phyloP scores from a whole-genome alignment of 2,329 filamentous ascomycete species.

The Ustulina deusta region DNA sequence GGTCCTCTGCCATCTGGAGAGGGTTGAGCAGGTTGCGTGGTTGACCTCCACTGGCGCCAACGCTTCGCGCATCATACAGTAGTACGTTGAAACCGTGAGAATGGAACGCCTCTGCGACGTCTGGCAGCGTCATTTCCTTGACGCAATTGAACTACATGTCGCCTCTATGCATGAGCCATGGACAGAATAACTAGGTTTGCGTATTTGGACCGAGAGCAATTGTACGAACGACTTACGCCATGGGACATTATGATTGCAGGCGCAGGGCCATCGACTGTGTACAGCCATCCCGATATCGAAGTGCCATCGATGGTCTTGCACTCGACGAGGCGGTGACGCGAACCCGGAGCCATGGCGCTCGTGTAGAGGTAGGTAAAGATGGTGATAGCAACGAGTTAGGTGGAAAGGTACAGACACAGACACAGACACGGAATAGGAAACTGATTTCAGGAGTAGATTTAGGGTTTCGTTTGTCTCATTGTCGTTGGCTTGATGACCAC shows the following conservation, averaged over 20 bases:
- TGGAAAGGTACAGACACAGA: not conserved
- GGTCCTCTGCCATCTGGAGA: constrained; percentile 9
- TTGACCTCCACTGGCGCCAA: constrained; percentile 42
- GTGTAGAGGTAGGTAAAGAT: not conserved
- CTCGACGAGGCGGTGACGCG: constrained; percentile 29
- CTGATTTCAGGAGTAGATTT: too few species aligned
- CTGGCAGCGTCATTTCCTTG: constrained; percentile 45
- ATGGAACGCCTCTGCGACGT: constrained; percentile 43
- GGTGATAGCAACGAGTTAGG: not conserved
- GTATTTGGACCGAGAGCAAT: too few species aligned
- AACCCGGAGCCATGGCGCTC: not conserved
- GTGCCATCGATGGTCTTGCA: constrained; percentile 45
- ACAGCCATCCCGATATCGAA: constrained; percentile 41
- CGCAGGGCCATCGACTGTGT: constrained; percentile 17
- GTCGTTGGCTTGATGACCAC: too few species aligned
- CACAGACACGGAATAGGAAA: too few species aligned
- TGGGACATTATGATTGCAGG: constrained; percentile 45
- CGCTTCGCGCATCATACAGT: constrained; percentile 43
- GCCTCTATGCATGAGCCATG: too few species aligned
- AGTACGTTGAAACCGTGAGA: constrained; percentile 41
- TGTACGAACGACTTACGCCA: too few species aligned
- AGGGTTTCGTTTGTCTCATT: too few species aligned
- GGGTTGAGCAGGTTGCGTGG: constrained; percentile 45
- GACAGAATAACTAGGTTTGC: too few species aligned
- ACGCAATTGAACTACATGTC: constrained; percentile 49